phyloP scores from a whole-genome alignment of 1,139 yeast genomes.

The Candida mesenterica region DNA sequence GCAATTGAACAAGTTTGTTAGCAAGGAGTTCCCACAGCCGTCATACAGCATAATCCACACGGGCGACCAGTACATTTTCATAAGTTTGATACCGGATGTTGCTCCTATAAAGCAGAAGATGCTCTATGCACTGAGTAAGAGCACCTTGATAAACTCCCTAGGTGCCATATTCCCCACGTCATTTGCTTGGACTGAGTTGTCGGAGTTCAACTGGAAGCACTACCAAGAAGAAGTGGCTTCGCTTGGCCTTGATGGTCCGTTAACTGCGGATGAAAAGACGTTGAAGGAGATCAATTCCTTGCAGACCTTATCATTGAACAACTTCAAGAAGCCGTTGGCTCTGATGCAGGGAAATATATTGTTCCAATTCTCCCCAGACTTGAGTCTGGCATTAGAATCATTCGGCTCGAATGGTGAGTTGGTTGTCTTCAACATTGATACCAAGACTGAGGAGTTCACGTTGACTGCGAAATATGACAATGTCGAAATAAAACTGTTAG shows the following conservation, averaged over 20 bases:
- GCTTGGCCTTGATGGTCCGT: constrained; percentile 39
- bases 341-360: constrained; percentile 33
- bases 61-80: constrained; percentile 47
- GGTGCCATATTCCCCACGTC: constrained; percentile 59
- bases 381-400: constrained; percentile 22
- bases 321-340: constrained; percentile 32
- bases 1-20: constrained; percentile 31
- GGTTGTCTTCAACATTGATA: constrained; percentile 34
- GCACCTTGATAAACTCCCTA: constrained; percentile 67
- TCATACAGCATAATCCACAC: constrained; percentile 52
- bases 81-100: constrained; percentile 82
- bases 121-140: constrained; percentile 91
- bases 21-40: constrained; percentile 48
- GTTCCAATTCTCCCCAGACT: constrained; percentile 27
- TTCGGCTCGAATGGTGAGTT: constrained; percentile 17
- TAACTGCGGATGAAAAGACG: constrained; percentile 62
- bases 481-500: constrained; percentile 22
- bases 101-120: constrained; percentile 84
- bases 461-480: constrained; percentile 16
- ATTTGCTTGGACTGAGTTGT: constrained; percentile 55
- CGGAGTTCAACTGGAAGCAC: constrained; percentile 56
- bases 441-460: constrained; percentile 26
- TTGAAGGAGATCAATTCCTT: constrained; percentile 45
- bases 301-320: constrained; percentile 27
- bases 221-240: constrained; percentile 36